These are phyloP conservation scores for Dipteronia dyeriana DNA, from an alignment of 345 rosid genomes.

Conservation along the genomic window DNA sequence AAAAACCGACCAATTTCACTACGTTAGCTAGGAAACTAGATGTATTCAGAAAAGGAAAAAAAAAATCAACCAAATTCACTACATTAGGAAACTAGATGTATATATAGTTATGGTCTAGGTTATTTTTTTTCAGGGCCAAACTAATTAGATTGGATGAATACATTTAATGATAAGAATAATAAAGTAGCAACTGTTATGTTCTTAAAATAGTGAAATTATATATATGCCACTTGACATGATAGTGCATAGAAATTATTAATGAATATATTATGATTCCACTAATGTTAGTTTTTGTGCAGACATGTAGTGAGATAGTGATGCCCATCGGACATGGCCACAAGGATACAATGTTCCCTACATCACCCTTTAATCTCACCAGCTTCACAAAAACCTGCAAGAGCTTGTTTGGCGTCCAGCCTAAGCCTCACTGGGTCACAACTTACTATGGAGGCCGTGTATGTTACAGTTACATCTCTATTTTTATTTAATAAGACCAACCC, in stretches of 20 bases:
- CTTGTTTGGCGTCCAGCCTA: constrained; percentile 56
- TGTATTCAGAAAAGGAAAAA: too few species aligned
- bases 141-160: not conserved
- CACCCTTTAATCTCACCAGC: constrained; percentile 43
- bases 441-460: constrained; percentile 60
- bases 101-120: too few species aligned
- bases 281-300: constrained; percentile 29
- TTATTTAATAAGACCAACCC: too few species aligned
- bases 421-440: constrained; percentile 73
- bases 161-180: not conserved
- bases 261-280: not conserved
- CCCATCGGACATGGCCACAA: constrained; percentile 49
- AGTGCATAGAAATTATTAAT: not conserved
- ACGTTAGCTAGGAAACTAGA: too few species aligned
- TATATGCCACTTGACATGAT: constrained; percentile 1
- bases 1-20: too few species aligned
- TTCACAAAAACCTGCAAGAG: constrained; percentile 42
- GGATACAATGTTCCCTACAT: constrained; percentile 58
- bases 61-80: too few species aligned
- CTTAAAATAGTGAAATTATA: not conserved
- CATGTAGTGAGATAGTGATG: constrained; percentile 69
- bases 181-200: not conserved
- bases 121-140: too few species aligned
- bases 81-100: too few species aligned
- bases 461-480: not conserved